A percentile compares a stretch with the other conserved stretches of the same genome.
These are phyloP conservation scores for Cryphonectria carpinicola DNA, from an alignment of 2,329 filamentous ascomycete genomes.

Conservation along the genomic window DNA sequence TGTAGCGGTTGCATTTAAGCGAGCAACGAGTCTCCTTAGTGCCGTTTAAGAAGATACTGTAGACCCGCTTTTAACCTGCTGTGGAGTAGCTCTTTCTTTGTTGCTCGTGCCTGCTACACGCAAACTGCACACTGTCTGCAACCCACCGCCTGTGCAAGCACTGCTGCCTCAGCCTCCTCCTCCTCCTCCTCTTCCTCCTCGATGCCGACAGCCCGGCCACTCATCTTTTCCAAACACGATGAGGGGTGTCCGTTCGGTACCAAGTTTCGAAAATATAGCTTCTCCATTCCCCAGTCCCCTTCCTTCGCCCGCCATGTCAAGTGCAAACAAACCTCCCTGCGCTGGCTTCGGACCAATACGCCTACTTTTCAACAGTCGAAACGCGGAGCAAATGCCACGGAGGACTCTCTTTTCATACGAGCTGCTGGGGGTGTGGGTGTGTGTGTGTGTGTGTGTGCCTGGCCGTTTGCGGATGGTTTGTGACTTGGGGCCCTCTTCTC, in stretches of 20 bases:
- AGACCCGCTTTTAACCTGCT: neutral
- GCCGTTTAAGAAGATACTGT: neutral
- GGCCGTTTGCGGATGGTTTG: neutral
- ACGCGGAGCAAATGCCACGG: neutral
- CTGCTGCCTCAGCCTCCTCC: too few relatives aligned
- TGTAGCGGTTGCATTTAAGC: neutral
- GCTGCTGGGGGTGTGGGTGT: neutral
- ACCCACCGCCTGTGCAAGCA: too few relatives aligned
- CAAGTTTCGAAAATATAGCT: constrained; percentile 16
- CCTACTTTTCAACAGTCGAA: neutral
- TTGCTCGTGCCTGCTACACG: too few relatives aligned
- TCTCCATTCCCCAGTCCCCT: neutral
- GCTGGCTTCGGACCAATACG: constrained; percentile 2
- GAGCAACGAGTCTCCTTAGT: neutral
- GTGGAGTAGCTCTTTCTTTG: neutral
- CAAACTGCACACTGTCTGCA: neutral
- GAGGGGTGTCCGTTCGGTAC: constrained; percentile 18
- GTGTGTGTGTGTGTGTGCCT: too few relatives aligned
- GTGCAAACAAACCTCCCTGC: neutral
- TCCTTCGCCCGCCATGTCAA: neutral
- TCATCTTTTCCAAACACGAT: constrained; percentile 22
- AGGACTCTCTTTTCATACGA: neutral
- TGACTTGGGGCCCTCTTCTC: neutral
- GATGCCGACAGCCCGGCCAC: constrained; percentile 9
- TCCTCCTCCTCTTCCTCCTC: neutral